Evolutionary conservation across 1,284 basidiomycete genomes (phyloP), one percentile per base, ranked within the genome.

Genomic region (Phenoliferia sp.): DNA sequence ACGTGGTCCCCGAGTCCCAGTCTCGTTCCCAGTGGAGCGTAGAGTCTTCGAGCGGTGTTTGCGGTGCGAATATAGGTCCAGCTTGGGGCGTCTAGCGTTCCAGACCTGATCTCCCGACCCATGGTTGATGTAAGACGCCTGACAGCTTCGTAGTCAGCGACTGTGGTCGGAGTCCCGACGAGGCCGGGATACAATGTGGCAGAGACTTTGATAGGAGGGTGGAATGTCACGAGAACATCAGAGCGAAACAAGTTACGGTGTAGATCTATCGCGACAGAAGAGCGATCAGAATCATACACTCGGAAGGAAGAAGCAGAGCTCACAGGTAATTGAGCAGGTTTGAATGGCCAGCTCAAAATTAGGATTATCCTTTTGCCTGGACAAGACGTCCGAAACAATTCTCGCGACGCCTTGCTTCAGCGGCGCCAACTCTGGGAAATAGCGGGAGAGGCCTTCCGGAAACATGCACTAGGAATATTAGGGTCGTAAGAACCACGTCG

Each of bases 401-500:
- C 91, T 85, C 12, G 90, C 88, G 34, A 90, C 90, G 77, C 90
- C 90, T 16, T 90, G 92, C 77, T 90, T 91, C 65, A 93, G 78
- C 3, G 90, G 90, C 3, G 90, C 88, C 61, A 93, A 87, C 17
- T 85, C 86, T 0, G 90, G 90, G 74, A 90, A 88, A 77, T 88
- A 93, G 54, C 89, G 57, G 39, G 34, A 36, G 34, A 35, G 57
- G 29, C 57, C 57, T 15, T 58, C 55, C 12, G 64, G 62, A 31
- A 62, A 61, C 15, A 67, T 33, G 31, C 50, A 57, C 55, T 55
- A 16, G n/a, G 12, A 44, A 44, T 52, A 59, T 29, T 64, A 62
- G 68, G 67, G 12, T 66, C 67, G 59, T 70, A 66, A 44, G 62
- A 34, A 52, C n/a, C n/a, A 52, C 28, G 48, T 26, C 7, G 48